A percentile compares a stretch with the other conserved stretches of the same genome.
phyloP scores from a whole-genome alignment of 2,329 filamentous ascomycete genomes.

The Sclerotinia nivalis region DNA sequence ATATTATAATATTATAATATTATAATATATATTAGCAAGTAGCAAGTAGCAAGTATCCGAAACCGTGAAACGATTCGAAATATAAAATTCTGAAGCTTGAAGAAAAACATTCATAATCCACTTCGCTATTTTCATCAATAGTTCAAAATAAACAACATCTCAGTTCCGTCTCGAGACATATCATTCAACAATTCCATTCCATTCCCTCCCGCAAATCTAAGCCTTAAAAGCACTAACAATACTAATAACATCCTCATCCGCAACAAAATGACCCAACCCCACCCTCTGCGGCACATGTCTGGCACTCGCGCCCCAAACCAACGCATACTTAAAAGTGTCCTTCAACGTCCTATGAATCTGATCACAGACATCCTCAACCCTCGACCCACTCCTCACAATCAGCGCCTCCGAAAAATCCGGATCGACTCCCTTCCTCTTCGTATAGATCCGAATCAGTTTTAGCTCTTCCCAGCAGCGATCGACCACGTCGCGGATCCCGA shows the following conservation, averaged over 20 bases:
- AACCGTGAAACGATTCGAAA: too few species aligned
- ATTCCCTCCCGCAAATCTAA: slow-evolving; percentile 42
- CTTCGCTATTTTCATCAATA: neutral
- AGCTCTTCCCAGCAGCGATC: slow-evolving; percentile 95
- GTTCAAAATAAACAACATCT: neutral
- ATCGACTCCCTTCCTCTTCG: slow-evolving; percentile 90
- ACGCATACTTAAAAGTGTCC: slow-evolving; percentile 97
- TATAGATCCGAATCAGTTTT: slow-evolving; percentile 87
- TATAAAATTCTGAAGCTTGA: too few species aligned
- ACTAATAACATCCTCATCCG: slow-evolving; percentile 68
- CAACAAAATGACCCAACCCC: slow-evolving; percentile 77
- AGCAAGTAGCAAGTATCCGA: too few species aligned
- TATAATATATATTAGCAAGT: too few species aligned
- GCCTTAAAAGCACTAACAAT: slow-evolving; percentile 58
- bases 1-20: too few species aligned
- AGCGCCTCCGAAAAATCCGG: slow-evolving; percentile 88
- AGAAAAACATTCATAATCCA: too few species aligned
- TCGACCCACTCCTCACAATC: slow-evolving; percentile 85
- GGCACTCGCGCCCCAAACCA: slow-evolving; percentile 97
- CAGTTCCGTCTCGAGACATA: neutral
- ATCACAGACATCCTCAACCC: slow-evolving; percentile 96
- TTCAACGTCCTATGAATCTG: slow-evolving; percentile 90
- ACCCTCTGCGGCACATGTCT: slow-evolving; percentile 93
- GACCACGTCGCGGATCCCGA: slow-evolving; percentile 90
- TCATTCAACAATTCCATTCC: slow-evolving; percentile 25